Evolutionary conservation across 2,329 filamentous ascomycete genomes (phyloP).

Genomic region (Epichloe bromicola): DNA sequence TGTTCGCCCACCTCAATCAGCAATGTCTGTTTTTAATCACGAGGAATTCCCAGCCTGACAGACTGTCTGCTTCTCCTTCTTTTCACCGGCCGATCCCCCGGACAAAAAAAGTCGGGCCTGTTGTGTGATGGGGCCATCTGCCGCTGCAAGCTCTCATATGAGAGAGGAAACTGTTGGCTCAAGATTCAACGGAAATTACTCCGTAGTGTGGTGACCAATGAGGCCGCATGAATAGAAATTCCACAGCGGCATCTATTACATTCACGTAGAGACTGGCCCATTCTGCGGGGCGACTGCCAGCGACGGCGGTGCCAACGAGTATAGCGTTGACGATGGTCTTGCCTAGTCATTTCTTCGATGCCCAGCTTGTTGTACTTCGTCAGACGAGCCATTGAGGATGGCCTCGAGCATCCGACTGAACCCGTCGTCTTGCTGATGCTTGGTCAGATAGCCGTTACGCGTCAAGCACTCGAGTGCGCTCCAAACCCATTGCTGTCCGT

Average conservation of each 20-base stretch:
- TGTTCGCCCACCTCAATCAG: neutral
- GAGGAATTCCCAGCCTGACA: neutral
- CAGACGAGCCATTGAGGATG: constrained; percentile 9
- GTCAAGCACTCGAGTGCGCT: constrained; percentile 4
- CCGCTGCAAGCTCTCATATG: neutral
- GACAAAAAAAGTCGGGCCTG: neutral
- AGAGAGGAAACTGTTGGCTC: neutral
- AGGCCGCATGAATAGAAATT: too few relatives aligned
- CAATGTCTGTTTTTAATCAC: neutral
- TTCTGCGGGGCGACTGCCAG: neutral
- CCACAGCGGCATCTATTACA: too few relatives aligned
- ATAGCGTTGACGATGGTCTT: neutral
- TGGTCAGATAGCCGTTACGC: constrained; percentile 3
- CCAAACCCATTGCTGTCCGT: constrained; percentile 8
- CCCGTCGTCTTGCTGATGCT: constrained; percentile 5
- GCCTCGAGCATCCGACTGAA: constrained; percentile 8
- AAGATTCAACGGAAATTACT: neutral
- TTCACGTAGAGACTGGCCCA: neutral
- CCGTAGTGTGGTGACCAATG: too few relatives aligned
- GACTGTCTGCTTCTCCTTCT: neutral
- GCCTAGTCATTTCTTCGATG: neutral
- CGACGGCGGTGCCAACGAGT: neutral
- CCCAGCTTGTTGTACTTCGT: constrained; percentile 5
- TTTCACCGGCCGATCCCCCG: neutral
- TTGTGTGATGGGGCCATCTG: neutral